Evolutionary conservation across 129 eudicot genomes (phyloP), one percentile per base, ranked within the genome.

Genomic region (Apium graveolens): DNA sequence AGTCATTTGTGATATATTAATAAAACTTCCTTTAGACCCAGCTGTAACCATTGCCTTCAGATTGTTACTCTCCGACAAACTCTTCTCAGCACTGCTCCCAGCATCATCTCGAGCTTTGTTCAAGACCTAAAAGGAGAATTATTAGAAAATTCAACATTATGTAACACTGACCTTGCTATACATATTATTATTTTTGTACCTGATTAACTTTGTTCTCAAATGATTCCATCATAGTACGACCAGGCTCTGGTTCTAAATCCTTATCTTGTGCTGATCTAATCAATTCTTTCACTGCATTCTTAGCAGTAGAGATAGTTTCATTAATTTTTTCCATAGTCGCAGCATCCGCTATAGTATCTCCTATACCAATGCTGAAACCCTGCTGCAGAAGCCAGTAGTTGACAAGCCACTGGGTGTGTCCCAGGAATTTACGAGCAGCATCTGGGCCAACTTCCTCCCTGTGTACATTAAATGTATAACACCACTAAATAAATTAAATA

Each of bases 391-490:
- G 96, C 99, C 99, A 96, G 83, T 96, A 96, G 79, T 96, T 96
- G 46, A 96, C 97, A 69, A 96, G 97, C 97, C 99, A 96, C 83
- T 96, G 99, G 44, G 99, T 96, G 77, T 96, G 99, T 57, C 99
- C 97, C 84, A 96, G 84, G 82, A 96, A 96, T 83, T 96, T 96
- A n/a, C 99, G 91, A 69, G 99, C 99, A 63, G 99, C 97, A 90
- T 96, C 99, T 18, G 99, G 99, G 27, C 99, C 99, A 74, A 96
- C 99, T 82, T 96, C 99, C 80, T 96, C 99, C 99, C 99, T 95
- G 79, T 71, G 70, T 39, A 63, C 66, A 65, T 53, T 45, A 37
- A 4, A 44, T 76, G 34, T 70, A 69, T 32, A 43, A 53, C 11
- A 26, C 0, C 13, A 73, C 17, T 24, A 51, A 3, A 31, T 18